phyloP scores from a whole-genome alignment of 2,329 filamentous ascomycete genomes.

The Fusarium penzigii region DNA sequence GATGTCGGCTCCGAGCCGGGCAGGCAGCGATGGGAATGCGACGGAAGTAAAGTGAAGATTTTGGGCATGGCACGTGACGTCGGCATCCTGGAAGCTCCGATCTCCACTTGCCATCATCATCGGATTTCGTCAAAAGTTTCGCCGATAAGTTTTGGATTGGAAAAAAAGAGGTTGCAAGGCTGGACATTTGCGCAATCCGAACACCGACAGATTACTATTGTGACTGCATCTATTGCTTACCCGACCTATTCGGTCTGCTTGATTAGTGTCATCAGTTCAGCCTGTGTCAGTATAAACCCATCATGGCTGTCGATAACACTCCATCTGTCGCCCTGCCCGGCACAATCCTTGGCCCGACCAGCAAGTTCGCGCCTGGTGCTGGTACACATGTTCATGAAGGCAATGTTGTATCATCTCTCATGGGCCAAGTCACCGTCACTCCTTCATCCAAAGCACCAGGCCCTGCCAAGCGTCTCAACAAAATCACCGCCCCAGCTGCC shows the following conservation, averaged over 20 bases:
- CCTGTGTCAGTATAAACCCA: not conserved
- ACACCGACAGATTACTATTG: not conserved
- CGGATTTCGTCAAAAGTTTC: not conserved
- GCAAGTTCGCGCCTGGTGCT: constrained; percentile 70
- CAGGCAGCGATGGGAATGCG: not conserved
- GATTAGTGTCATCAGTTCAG: too few relatives aligned
- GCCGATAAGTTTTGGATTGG: not conserved
- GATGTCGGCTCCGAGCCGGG: constrained; percentile 25
- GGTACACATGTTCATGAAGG: constrained; percentile 81
- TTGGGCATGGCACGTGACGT: constrained; percentile 19
- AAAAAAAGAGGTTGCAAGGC: not conserved
- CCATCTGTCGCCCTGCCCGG: constrained; percentile 75
- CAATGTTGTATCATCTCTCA: constrained; percentile 78
- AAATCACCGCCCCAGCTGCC: constrained; percentile 50
- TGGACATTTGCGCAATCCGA: not conserved
- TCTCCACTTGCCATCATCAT: not conserved
- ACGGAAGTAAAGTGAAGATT: constrained; percentile 30
- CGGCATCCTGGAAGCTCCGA: not conserved
- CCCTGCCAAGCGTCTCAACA: constrained; percentile 60
- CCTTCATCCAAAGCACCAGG: constrained; percentile 48
- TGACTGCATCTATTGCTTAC: not conserved
- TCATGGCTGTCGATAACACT: constrained; percentile 35
- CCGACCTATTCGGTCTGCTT: not conserved
- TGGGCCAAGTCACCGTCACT: constrained; percentile 66
- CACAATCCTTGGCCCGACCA: constrained; percentile 70